Percentiles rank a stretch among this genome's conserved stretches.
phyloP scores from a whole-genome alignment of 2,329 filamentous ascomycete genomes.

The Raffaelea deltoideospora region DNA sequence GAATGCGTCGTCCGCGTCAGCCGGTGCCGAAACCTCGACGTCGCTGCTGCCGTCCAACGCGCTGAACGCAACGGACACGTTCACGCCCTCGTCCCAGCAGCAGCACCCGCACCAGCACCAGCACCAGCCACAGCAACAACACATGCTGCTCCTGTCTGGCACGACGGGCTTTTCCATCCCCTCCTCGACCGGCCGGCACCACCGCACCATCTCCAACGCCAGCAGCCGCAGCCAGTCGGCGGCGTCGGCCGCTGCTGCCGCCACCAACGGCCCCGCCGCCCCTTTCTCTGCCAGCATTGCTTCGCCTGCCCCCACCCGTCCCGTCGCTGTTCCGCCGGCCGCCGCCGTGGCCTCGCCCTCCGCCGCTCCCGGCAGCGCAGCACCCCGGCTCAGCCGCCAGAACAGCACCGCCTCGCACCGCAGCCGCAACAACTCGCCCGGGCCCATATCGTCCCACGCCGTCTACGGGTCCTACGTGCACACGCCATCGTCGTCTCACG shows the following conservation, averaged over 20 bases:
- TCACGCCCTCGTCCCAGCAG: not conserved
- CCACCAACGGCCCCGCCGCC: conserved; percentile 16
- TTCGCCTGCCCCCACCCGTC: conserved; percentile 23
- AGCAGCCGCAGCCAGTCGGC: conserved; percentile 36
- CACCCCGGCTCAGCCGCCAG: conserved; percentile 32
- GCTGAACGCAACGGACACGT: no score
- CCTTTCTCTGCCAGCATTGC: conserved; percentile 28
- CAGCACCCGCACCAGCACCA: no score
- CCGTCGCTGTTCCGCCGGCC: conserved; percentile 17
- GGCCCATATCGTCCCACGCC: conserved; percentile 16
- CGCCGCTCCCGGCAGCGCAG: conserved; percentile 18
- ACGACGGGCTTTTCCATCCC: conserved; percentile 43
- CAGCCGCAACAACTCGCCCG: conserved; percentile 34
- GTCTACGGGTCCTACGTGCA: no score
- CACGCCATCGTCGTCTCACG: conserved; percentile 31
- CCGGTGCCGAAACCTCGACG: conserved; percentile 26
- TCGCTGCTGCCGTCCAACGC: no score
- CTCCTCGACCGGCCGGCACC: conserved; percentile 30
- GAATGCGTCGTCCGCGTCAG: conserved; percentile 47
- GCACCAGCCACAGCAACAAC: no score
- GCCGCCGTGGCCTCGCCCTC: conserved; percentile 25
- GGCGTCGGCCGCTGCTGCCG: conserved; percentile 23
- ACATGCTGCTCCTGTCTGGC: conserved; percentile 38
- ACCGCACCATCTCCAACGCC: conserved; percentile 42
- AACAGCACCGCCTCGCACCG: conserved; percentile 39